Base-by-base conservation (phyloP, 768 basidiomycete species). In the Termitomyces sp. region DNA sequence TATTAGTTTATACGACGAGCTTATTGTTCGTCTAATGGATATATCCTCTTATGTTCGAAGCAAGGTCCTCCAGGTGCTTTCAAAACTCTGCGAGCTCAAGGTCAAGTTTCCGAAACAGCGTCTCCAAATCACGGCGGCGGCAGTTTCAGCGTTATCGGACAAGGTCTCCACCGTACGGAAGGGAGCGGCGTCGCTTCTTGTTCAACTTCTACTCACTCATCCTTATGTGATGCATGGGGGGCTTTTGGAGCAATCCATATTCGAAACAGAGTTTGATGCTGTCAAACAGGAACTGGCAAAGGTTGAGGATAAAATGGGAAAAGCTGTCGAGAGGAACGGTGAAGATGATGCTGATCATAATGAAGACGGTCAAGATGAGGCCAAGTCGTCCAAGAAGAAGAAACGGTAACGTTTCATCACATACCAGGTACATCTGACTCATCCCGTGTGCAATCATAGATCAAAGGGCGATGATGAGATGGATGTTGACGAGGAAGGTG, bases 91-190 rank as follows among this genome's bases (percentile, higher is more conserved):
- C 69, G 74, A 76, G 14, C 84, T 96, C 52, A 80, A 88, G 28
- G 77, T 78, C 68, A 93, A 92, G 65, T 94, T 94, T 72, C 93
- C 94, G 0, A 90, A 92, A 69, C 88, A 94, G 60, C 82, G 95
- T 0, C 77, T 92, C 33, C 75, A 77, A 20, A 84, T 94, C 35
- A 88, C 94, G 5, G 77, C 80, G 50, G 82, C 84, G n/a, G 89
- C 94, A 0, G 84, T 91, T 33, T 82, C 77, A 2, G 86, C 90
- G 28, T 77, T 99, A 49, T 87, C 93, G 63, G 96, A 98, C 75
- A 98, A 98, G 73, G 86, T 85, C 2, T 83, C 92, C 20, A 84
- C 80, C 6, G 95, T 96, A n/a, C 80, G 97, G 64, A 92, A 92
- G 72, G 82, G 82, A 51, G 89, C 94, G 20, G 86, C 90, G 46